phyloP scores from a whole-genome alignment of 2,329 filamentous ascomycete genomes.

The Furcasterigmium furcatum region DNA sequence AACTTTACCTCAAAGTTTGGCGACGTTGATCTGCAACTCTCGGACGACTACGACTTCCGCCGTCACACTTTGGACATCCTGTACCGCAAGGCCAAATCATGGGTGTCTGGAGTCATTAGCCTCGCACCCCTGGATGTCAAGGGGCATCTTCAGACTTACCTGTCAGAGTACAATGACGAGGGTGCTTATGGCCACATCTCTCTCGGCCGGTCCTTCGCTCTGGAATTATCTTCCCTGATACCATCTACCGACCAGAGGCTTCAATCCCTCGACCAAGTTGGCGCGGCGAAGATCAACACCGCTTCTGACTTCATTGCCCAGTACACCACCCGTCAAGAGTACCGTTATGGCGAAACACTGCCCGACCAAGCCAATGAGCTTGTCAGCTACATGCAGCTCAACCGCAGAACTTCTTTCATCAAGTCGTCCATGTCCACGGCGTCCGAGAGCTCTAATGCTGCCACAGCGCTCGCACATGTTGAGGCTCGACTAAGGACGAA shows the following conservation, averaged over 20 bases:
- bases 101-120: slow-evolving; percentile 78
- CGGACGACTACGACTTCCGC: slow-evolving; percentile 85
- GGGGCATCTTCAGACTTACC: slow-evolving; percentile 89
- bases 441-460: slow-evolving; percentile 54
- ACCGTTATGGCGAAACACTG: slow-evolving; percentile 78
- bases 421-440: slow-evolving; percentile 47
- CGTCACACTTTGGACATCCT: slow-evolving; percentile 75
- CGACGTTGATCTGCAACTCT: slow-evolving; percentile 82
- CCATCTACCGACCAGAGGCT: slow-evolving; percentile 84
- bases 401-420: slow-evolving; percentile 48
- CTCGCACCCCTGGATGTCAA: slow-evolving; percentile 92
- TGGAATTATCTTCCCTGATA: slow-evolving; percentile 87
- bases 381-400: slow-evolving; percentile 56
- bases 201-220: slow-evolving; percentile 86
- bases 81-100: slow-evolving; percentile 71
- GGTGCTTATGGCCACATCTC: slow-evolving; percentile 89
- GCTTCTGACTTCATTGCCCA: slow-evolving; percentile 96
- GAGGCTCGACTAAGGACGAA: slow-evolving; percentile 67
- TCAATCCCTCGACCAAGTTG: slow-evolving; percentile 73
- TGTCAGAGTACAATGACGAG: slow-evolving; percentile 92
- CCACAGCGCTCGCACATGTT: slow-evolving; percentile 68
- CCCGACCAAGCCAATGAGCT: slow-evolving; percentile 67
- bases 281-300: slow-evolving; percentile 77
- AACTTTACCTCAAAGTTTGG: slow-evolving; percentile 75
- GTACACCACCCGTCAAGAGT: slow-evolving; percentile 95